A percentile compares a stretch with the other conserved stretches of the same genome.
phyloP scores from a whole-genome alignment of 805 yeast species.

The Saccharomycopsis olivae region DNA sequence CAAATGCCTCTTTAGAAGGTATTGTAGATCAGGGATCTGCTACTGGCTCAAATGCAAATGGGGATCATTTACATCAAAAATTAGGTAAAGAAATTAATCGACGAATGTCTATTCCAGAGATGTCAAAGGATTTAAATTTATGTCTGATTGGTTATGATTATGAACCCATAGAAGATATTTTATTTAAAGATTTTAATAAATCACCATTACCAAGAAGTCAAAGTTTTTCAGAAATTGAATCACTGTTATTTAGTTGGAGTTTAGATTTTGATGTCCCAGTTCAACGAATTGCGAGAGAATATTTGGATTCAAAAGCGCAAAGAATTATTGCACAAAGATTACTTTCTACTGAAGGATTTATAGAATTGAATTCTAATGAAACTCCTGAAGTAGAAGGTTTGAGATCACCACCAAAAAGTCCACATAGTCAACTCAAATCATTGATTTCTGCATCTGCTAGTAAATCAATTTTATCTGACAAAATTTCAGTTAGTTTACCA shows the following conservation, averaged over 20 bases:
- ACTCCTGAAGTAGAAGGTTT: not conserved
- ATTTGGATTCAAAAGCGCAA: not conserved
- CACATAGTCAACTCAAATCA: too few species aligned
- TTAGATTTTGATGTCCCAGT: constrained; percentile 16
- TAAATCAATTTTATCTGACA: not conserved
- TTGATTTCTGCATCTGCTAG: not conserved
- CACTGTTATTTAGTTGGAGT: constrained; percentile 18
- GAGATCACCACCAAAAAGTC: not conserved
- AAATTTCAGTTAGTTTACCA: not conserved
- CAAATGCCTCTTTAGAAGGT: constrained; percentile 12
- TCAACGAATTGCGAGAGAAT: constrained; percentile 2
- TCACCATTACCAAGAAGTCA: constrained; percentile 27
- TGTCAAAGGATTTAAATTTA: constrained; percentile 25
- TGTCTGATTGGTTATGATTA: constrained; percentile 22
- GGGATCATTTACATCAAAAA: constrained; percentile 18
- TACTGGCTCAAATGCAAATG: not conserved
- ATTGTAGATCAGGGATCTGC: constrained; percentile 5
- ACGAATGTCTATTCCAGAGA: constrained; percentile 31
- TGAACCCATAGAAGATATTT: constrained; percentile 16
- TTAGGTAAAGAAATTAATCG: constrained; percentile 21
- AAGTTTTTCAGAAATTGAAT: constrained; percentile 29
- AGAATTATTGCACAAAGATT: not conserved
- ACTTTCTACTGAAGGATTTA: not conserved
- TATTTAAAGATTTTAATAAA: constrained; percentile 1
- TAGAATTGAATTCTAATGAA: not conserved